phyloP scores from a whole-genome alignment of 2,329 filamentous ascomycete genomes.

The Xylaria sp. region DNA sequence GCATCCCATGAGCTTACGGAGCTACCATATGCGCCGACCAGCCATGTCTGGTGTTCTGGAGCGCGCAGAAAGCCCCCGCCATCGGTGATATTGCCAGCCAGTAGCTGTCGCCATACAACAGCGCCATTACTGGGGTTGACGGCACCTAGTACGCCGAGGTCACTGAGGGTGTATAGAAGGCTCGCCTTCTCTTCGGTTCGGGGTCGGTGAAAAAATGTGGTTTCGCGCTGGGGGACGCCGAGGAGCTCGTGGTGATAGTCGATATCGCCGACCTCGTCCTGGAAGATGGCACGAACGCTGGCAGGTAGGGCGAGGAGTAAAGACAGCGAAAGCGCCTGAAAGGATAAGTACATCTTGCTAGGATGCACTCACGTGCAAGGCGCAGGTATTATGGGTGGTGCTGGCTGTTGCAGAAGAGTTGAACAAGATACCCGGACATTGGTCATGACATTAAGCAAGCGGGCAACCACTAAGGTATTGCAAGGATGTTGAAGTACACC shows the following conservation, averaged over 20 bases:
- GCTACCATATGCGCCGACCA: constrained; percentile 74
- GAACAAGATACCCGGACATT: constrained; percentile 9
- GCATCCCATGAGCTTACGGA: constrained; percentile 84
- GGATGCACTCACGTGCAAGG: constrained; percentile 17
- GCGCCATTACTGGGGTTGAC: constrained; percentile 86
- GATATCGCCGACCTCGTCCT: constrained; percentile 87
- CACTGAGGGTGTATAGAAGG: constrained; percentile 88
- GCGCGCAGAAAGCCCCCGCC: constrained; percentile 66
- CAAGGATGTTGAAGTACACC: neutral
- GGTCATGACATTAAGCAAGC: constrained; percentile 12
- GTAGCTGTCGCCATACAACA: constrained; percentile 83
- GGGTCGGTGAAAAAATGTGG: constrained; percentile 95
- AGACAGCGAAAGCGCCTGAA: constrained; percentile 37
- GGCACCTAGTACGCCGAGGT: constrained; percentile 82
- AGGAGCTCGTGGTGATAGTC: constrained; percentile 94
- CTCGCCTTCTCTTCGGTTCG: constrained; percentile 81
- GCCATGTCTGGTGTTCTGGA: constrained; percentile 78
- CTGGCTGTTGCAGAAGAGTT: neutral
- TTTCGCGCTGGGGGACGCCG: constrained; percentile 78
- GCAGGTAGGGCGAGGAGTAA: constrained; percentile 51
- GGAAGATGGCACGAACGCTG: constrained; percentile 72
- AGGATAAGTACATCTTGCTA: constrained; percentile 39
- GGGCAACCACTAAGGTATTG: neutral
- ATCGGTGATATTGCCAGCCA: constrained; percentile 59
- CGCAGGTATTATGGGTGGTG: neutral